Evolutionary conservation across 1,284 basidiomycete genomes (phyloP), one percentile per base, ranked within the genome.

Genomic region (Moniliella sp.): DNA sequence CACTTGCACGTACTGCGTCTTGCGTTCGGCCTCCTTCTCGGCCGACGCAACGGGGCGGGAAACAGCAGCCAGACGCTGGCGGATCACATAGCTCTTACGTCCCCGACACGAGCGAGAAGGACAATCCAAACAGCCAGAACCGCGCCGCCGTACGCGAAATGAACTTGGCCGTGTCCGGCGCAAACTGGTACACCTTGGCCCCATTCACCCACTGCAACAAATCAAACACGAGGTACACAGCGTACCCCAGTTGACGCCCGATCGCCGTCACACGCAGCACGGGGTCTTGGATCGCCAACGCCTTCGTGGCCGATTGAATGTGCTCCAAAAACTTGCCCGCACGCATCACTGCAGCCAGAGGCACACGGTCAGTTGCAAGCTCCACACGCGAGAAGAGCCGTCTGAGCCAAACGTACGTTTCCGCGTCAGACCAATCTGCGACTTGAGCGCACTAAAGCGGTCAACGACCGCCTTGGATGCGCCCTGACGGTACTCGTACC

Each of bases 291-390:
- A 69, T 54, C 3, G 69, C 60, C 12, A 73, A 66, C n/a, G 78
- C 75, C 42, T 76, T 78, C 35, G 93, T 66, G 14, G 82, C 83
- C 2, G 82, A 74, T 62, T 97, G 91, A 12, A 91, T 68, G 64
- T 93, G 83, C 61, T 97, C 88, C 42, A 91, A 51, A 17, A 84
- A 84, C 64, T 93, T 91, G 50, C 84, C 82, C 33, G 94, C 67
- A 13, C 88, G 73, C 69, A 94, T 69, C 32, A 93, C 84, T 91
- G 52, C 5, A 19, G 21, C n/a, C 21, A n/a, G n/a, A n/a, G n/a
- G n/a, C n/a, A n/a, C n/a, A n/a, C n/a, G n/a, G n/a, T n/a, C n/a
- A n/a, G n/a, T n/a, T n/a, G n/a, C n/a, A n/a, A n/a, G n/a, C n/a
- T n/a, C n/a, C n/a, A n/a, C n/a, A n/a, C n/a, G n/a, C n/a, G n/a